Evolutionary conservation across 257 asterid species (phyloP), one percentile per base, ranked within the genome.

Genomic region (Solanum sejunctum): DNA sequence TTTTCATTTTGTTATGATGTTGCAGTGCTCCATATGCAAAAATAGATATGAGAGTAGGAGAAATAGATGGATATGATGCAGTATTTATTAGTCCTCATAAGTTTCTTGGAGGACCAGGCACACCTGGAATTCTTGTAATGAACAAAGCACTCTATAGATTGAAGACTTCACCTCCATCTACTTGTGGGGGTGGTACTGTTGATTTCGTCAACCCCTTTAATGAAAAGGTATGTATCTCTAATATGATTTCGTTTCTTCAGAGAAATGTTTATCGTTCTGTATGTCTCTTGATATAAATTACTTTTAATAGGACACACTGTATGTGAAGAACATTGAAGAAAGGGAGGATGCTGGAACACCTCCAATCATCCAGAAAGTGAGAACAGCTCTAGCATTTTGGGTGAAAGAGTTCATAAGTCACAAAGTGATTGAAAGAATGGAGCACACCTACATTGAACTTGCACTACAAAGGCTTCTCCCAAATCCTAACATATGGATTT

Each of bases 281-380:
- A n/a, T n/a, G n/a, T n/a, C n/a, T n/a, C n/a, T n/a, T n/a, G 82
- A 75, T 49, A 49, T 49, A 0, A 0, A 21, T 23, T n/a, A 12
- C 10, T 10, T 6, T 75, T 4, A 75, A 56, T 20, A 90, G 93
- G 92, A 91, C 82, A 92, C 95, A 6, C 52, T 92, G 20, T 90
- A 92, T 36, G 67, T 85, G 15, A 89, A 89, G 45, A 77, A 72
- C 61, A 85, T 92, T 81, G 93, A 90, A 83, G 93, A 92, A 77
- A 88, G 93, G 82, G 95, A 92, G 80, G 95, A 91, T 8, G 95
- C 93, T 0, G 93, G 95, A 55, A 92, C 92, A 12, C 95, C 95
- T 26, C 88, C 80, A 83, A 92, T 88, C 86, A 91, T 91, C 36
- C 91, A 85, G 85, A 91, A 87, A 88, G 82, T 88, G 63, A 88